A percentile compares a stretch with the other conserved stretches of the same genome.
Conservation (phyloP, 1,284 basidiomycete genomes). For the Naganishia albida region DNA sequence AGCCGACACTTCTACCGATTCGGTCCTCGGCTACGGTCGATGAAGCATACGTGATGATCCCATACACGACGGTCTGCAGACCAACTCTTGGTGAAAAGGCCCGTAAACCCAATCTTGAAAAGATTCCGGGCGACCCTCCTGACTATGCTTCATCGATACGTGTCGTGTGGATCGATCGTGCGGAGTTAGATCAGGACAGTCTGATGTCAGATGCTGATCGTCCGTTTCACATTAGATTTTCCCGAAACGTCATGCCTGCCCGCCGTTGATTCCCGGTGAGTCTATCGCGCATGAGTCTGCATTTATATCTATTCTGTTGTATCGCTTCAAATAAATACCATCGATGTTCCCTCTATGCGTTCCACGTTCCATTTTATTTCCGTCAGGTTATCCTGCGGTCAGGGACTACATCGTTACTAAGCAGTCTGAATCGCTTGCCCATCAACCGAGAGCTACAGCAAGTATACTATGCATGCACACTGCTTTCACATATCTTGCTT, state of each 20-base stretch:
- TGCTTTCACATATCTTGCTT: conserved; percentile 14
- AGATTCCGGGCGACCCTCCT: conserved; percentile 38
- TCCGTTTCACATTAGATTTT: too few species aligned
- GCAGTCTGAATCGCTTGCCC: too few species aligned
- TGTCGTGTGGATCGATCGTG: conserved; percentile 19
- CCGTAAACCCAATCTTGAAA: conserved; percentile 30
- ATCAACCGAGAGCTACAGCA: too few species aligned
- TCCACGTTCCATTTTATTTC: too few species aligned
- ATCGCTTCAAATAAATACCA: too few species aligned
- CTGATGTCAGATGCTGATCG: neutral
- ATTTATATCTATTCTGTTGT: too few species aligned
- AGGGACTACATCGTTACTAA: too few species aligned
- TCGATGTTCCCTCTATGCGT: too few species aligned
- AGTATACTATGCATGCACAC: neutral
- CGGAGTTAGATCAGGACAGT: neutral
- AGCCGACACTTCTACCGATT: neutral
- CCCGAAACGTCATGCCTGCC: too few species aligned
- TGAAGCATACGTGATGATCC: conserved; percentile 34
- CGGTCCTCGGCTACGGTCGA: neutral
- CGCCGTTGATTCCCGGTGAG: too few species aligned
- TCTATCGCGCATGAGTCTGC: too few species aligned
- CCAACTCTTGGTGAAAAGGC: conserved; percentile 31
- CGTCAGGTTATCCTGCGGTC: too few species aligned
- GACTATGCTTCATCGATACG: conserved; percentile 26
- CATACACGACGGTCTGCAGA: conserved; percentile 35